phyloP scores from a whole-genome alignment of 345 rosid species.

The Lepidium aucheri region DNA sequence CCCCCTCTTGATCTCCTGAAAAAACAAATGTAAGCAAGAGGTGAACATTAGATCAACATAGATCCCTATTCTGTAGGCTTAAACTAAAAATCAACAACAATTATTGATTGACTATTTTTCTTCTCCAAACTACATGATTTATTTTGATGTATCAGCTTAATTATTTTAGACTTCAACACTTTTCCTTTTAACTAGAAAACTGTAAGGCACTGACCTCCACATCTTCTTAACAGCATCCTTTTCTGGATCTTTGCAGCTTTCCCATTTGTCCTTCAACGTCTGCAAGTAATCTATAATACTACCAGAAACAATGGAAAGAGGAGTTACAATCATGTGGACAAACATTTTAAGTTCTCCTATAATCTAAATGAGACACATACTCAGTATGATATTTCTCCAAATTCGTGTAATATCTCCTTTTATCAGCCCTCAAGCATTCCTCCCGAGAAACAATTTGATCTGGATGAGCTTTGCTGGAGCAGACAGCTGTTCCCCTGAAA shows the following conservation, averaged over 20 bases:
- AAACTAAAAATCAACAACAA: background rate
- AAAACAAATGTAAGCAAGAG: background rate
- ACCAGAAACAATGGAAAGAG: conserved; percentile 34
- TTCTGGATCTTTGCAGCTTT: conserved; percentile 62
- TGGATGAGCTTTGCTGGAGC: conserved; percentile 75
- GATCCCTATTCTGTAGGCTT: background rate
- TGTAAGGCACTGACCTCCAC: conserved; percentile 50
- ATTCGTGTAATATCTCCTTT: conserved; percentile 46
- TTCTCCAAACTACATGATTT: background rate
- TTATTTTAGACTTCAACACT: background rate
- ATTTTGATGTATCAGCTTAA: background rate
- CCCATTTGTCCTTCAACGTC: conserved; percentile 71
- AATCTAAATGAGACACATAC: conserved; percentile 41
- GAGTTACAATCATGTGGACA: conserved; percentile 13
- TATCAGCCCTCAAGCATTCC: conserved; percentile 38
- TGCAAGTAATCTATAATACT: conserved; percentile 68
- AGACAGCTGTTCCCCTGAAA: conserved; percentile 76
- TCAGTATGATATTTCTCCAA: conserved; percentile 68
- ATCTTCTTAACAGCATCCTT: conserved; percentile 43
- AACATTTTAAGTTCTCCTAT: background rate
- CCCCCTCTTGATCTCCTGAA: conserved; percentile 37
- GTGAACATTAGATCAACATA: background rate
- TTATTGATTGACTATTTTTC: background rate
- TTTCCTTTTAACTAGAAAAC: conserved; percentile 1
- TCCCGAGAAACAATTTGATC: conserved; percentile 59